Evolutionary conservation across 1,284 basidiomycete genomes (phyloP).

Genomic region (Tilletia indica): DNA sequence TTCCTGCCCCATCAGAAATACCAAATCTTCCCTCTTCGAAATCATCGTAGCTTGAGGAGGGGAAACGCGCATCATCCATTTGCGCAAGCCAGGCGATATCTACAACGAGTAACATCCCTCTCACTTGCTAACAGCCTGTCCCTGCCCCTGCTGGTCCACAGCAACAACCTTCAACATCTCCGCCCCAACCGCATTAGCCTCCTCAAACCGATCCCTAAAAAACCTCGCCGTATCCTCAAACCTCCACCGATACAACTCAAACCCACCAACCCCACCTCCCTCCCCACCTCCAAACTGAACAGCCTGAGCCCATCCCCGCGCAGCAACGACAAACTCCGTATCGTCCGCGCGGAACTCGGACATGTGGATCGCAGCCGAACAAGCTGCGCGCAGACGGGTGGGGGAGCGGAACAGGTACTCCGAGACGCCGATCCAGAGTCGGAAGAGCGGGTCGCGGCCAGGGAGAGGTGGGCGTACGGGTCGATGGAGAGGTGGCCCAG

Average conservation of each 20-base stretch:
- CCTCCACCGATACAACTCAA: slow-evolving; percentile 78
- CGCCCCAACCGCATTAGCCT: slow-evolving; percentile 75
- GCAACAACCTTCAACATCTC: slow-evolving; percentile 86
- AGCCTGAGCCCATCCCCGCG: slow-evolving; percentile 75
- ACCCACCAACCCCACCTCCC: slow-evolving; percentile 79
- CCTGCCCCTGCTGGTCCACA: slow-evolving; percentile 26
- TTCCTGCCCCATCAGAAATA: background rate
- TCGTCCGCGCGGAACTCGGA: slow-evolving; percentile 83
- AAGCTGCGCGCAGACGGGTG: slow-evolving; percentile 38
- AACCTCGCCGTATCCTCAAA: slow-evolving; percentile 78
- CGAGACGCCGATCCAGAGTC: slow-evolving; percentile 94
- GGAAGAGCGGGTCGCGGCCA: slow-evolving; percentile 93
- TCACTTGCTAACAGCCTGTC: background rate
- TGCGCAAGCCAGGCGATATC: too few relatives aligned
- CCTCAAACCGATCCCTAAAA: slow-evolving; percentile 83
- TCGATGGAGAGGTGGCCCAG: slow-evolving; percentile 86
- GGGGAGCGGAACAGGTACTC: slow-evolving; percentile 84
- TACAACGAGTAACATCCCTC: too few relatives aligned
- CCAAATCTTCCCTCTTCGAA: background rate
- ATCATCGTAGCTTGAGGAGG: too few relatives aligned
- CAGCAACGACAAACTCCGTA: slow-evolving; percentile 88
- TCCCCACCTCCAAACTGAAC: slow-evolving; percentile 83
- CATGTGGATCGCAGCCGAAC: slow-evolving; percentile 70
- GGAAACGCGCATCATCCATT: too few relatives aligned
- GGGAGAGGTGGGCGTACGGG: slow-evolving; percentile 84